phyloP scores from a whole-genome alignment of 495 filamentous ascomycete genomes.

The Penicillium angulare region DNA sequence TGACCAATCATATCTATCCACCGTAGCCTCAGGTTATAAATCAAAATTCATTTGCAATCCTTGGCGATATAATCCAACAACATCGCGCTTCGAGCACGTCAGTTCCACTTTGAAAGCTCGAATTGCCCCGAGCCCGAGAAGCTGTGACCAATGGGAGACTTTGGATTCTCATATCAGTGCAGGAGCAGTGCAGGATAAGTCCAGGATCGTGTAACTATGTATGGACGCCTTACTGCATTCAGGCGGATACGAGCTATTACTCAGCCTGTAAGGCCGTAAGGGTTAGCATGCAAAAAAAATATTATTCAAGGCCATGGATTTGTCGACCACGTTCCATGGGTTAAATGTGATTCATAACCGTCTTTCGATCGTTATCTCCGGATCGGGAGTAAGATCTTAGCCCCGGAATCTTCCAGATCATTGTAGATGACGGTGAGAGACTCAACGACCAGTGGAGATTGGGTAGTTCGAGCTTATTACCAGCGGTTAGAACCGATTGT shows the following conservation, averaged over 20 bases:
- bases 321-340: neutral
- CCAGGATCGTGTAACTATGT: no score
- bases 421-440: no score
- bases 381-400: slow-evolving; percentile 1
- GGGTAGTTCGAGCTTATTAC: no score
- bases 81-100: slow-evolving; percentile 1
- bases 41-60: neutral
- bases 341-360: neutral
- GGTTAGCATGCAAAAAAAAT: neutral
- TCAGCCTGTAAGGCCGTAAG: no score
- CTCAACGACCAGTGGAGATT: no score
- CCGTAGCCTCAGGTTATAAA: slow-evolving; percentile 1
- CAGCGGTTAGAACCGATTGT: no score
- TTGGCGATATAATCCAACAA: no score
- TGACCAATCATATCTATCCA: neutral
- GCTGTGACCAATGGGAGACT: neutral
- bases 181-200: no score
- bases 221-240: no score
- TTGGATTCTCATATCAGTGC: neutral
- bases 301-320: neutral
- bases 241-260: slow-evolving; percentile 1
- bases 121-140: neutral
- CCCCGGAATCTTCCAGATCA: no score
- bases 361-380: neutral
- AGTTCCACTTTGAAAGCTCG: neutral